A percentile compares a stretch with the other conserved stretches of the same genome.
Evolutionary conservation across 1,284 basidiomycete genomes (phyloP).

Genomic region (Veloboletus limbatus): DNA sequence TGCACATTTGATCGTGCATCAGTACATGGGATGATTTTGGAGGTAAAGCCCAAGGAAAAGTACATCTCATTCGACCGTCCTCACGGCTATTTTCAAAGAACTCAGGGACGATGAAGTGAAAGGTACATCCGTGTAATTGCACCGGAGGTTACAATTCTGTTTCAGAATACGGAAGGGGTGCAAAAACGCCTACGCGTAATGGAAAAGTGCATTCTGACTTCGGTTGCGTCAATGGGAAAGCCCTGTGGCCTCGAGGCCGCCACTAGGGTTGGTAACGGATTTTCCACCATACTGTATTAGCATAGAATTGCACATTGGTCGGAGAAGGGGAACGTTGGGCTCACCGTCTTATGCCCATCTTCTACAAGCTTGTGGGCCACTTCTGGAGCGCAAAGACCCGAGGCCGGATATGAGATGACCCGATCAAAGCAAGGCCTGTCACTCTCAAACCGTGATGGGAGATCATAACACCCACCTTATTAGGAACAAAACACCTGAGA

Average conservation of each 20-base stretch:
- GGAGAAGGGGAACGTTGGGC: slow-evolving; percentile 14
- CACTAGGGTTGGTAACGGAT: slow-evolving; percentile 83
- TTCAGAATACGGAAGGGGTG: not conserved
- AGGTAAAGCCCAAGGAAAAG: not conserved
- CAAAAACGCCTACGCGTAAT: slow-evolving; percentile 59
- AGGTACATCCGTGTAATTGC: slow-evolving; percentile 65
- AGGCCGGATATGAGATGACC: slow-evolving; percentile 82
- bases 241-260: slow-evolving; percentile 85
- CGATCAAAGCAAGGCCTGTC: slow-evolving; percentile 26
- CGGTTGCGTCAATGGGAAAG: slow-evolving; percentile 83
- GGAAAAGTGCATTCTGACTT: slow-evolving; percentile 85
- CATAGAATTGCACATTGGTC: no score
- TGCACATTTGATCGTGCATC: not conserved
- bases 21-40: not conserved
- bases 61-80: slow-evolving; percentile 64
- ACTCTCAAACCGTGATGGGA: not conserved
- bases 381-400: slow-evolving; percentile 68
- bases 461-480: slow-evolving; percentile 52
- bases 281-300: no score
- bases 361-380: slow-evolving; percentile 79
- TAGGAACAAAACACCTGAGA: slow-evolving; percentile 78
- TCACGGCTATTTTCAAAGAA: slow-evolving; percentile 59
- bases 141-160: slow-evolving; percentile 37
- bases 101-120: slow-evolving; percentile 41
- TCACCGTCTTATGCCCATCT: slow-evolving; percentile 76